Evolutionary conservation across 257 asterid species (phyloP).

Genomic region (Solanum chmielewskii): DNA sequence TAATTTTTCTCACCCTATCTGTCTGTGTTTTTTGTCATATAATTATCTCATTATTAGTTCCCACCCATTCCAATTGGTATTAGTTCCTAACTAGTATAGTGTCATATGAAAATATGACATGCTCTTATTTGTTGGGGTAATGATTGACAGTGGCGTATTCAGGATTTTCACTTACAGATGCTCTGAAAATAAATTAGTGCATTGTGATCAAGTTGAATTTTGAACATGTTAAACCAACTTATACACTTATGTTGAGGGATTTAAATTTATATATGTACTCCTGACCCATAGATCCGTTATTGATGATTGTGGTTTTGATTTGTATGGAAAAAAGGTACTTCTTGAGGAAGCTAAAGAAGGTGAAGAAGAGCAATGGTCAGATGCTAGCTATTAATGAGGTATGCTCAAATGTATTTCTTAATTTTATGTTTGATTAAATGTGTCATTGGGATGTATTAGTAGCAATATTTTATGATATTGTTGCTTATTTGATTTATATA

Average conservation of each 20-base stretch:
- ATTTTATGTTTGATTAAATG: not conserved
- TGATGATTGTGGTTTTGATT: not conserved
- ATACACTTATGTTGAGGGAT: not conserved
- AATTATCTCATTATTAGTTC: not conserved
- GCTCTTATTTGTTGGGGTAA: not conserved
- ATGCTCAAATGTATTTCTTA: not conserved
- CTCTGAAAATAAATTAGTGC: not conserved
- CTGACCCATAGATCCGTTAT: not conserved
- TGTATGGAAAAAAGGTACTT: conserved; percentile 52
- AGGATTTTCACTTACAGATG: not conserved
- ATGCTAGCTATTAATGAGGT: conserved; percentile 90
- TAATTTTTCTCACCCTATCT: not conserved
- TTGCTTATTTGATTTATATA: not conserved
- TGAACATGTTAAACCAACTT: not conserved
- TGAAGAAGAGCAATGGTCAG: conserved; percentile 84
- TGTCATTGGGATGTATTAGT: not conserved
- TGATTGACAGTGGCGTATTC: not conserved
- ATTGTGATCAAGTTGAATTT: not conserved
- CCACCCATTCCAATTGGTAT: not conserved
- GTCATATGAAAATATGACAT: not conserved
- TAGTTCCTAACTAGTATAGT: not conserved
- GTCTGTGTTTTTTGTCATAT: not conserved
- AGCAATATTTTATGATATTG: not conserved
- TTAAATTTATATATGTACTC: not conserved
- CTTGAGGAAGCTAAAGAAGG: conserved; percentile 86